Evolutionary conservation across 257 asterid species (phyloP).

Genomic region (Verbascum thapsus): DNA sequence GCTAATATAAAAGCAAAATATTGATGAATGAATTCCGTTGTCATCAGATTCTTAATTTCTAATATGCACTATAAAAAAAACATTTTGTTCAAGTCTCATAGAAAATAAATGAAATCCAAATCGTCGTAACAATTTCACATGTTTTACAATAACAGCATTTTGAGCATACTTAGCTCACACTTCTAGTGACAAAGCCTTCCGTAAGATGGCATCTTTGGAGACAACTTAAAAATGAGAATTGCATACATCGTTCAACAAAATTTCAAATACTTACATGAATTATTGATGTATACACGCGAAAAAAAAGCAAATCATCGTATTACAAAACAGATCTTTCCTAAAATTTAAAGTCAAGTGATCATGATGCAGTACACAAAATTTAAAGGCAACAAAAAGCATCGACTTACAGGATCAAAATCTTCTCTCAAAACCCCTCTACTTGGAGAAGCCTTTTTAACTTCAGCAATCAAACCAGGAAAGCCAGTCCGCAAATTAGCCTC

Average conservation of each 20-base stretch:
- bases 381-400: constrained; percentile 1
- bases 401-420: constrained; percentile 83
- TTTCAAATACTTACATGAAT: background rate
- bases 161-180: background rate
- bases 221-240: background rate
- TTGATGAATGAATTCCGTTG: too few relatives aligned
- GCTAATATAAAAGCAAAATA: too few relatives aligned
- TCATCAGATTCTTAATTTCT: too few relatives aligned
- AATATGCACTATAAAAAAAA: too few relatives aligned
- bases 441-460: constrained; percentile 95
- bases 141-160: background rate
- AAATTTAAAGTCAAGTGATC: background rate
- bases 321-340: background rate
- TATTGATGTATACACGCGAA: too few relatives aligned
- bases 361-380: background rate
- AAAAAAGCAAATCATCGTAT: background rate
- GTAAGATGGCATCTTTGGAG: background rate
- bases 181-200: too few relatives aligned
- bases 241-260: background rate
- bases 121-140: background rate
- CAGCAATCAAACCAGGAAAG: constrained; percentile 87
- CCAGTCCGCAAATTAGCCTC: constrained; percentile 61
- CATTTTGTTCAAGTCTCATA: too few relatives aligned
- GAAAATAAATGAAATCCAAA: too few relatives aligned
- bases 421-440: constrained; percentile 85